Base-by-base conservation (phyloP, 2,329 filamentous ascomycete species). In the Aspergillus fructus region DNA sequence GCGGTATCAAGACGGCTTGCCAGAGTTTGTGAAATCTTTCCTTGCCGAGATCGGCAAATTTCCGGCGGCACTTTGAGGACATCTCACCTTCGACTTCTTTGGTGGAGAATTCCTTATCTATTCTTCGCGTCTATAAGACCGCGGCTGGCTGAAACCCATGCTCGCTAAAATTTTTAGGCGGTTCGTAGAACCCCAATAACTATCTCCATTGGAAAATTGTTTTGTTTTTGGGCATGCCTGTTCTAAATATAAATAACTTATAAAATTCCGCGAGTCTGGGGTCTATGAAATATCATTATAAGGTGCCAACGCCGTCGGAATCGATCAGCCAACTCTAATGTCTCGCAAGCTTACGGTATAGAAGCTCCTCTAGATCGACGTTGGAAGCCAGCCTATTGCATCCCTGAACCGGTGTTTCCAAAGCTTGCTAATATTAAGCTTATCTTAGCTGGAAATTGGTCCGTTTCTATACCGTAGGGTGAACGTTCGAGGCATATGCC, bases 31-130 rank as follows among this genome's bases (percentile, higher is more conserved):
- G 12, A 37, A 15, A 34, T 24, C 37, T 48, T 27, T 19, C 57
- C 62, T 49, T 50, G 21, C 56, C 50, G 47, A 55, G 58, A 65
- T 52, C 45, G 64, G 66, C 48, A 68, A 68, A 65, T 68, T 55
- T 67, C 66, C 66, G 66, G 66, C 58, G 64, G 65, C 56, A 58
- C 56, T 34, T 7, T 5, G n/a, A 41, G 30, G 53, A 24, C 42
- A 50, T 53, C 24, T 52, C 46, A 27, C 45, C 40, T 52, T 50
- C 46, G 27, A 42, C 37, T 55, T 62, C 59, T 58, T 64, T 64
- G 62, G 63, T 66, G 65, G 63, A 66, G 59, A 60, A 60, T 63
- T 55, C 52, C 43, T 34, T 21, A 37, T 45, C 47, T 17, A 41
- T 30, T 42, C 19, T 37, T n/a, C 24, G 6, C 30, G 9, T 54